These are phyloP conservation scores for Gyrodon lividus DNA, from an alignment of 768 basidiomycete species.

Conservation along the genomic window DNA sequence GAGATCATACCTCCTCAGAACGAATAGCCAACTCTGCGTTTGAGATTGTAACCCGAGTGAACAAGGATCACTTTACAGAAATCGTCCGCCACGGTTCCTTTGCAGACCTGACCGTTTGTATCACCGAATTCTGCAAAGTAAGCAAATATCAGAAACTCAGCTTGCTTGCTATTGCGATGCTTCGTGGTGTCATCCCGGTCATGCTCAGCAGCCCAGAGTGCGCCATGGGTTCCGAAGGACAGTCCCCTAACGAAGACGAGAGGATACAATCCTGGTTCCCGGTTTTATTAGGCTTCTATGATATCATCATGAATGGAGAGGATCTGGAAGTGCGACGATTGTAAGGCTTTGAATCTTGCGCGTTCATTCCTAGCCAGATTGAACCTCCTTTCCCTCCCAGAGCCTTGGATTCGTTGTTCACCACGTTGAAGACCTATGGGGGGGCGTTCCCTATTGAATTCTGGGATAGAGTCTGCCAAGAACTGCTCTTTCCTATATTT, in stretches of 20 bases:
- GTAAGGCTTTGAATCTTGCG: slow-evolving; percentile 50
- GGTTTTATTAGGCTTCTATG: slow-evolving; percentile 95
- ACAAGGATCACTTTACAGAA: slow-evolving; percentile 85
- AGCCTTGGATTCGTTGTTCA: slow-evolving; percentile 95
- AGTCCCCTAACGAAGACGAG: slow-evolving; percentile 62
- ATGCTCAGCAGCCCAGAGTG: slow-evolving; percentile 86
- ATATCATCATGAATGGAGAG: slow-evolving; percentile 99
- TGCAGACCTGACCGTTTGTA: slow-evolving; percentile 93
- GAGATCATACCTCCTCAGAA: slow-evolving; percentile 45
- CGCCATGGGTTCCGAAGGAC: slow-evolving; percentile 34
- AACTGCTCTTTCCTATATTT: slow-evolving; percentile 97
- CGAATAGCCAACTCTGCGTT: slow-evolving; percentile 92
- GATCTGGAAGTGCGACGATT: slow-evolving; percentile 95
- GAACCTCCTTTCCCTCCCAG: slow-evolving; percentile 43
- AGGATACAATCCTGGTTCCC: slow-evolving; percentile 99
- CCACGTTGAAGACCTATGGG: slow-evolving; percentile 89
- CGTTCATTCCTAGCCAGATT: slow-evolving; percentile 6
- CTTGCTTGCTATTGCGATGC: slow-evolving; percentile 93
- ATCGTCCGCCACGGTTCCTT: slow-evolving; percentile 94
- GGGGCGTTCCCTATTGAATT: slow-evolving; percentile 83
- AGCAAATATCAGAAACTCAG: slow-evolving; percentile 99
- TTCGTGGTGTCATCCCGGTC: slow-evolving; percentile 86
- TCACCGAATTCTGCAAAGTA: slow-evolving; percentile 99
- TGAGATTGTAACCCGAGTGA: slow-evolving; percentile 90
- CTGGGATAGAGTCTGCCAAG: slow-evolving; percentile 97